These are phyloP conservation scores for Acorus gramineus DNA, from an alignment of 106 monocot species.

Conservation along the genomic window DNA sequence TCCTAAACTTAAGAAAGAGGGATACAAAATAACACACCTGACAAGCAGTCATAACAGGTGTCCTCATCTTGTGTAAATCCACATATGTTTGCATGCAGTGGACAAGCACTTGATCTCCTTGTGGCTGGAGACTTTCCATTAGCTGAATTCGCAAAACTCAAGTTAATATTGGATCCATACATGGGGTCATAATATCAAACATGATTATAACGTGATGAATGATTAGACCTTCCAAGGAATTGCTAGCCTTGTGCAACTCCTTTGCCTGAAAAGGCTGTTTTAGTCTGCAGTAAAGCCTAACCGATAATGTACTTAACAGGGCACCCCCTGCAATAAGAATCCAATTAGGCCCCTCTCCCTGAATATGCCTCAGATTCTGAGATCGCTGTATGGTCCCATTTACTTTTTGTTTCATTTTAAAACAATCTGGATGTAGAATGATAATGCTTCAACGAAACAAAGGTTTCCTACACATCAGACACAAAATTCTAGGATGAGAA, in stretches of 20 bases:
- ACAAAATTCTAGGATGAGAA: no score
- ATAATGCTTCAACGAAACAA: no score
- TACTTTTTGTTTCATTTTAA: constrained; percentile 52
- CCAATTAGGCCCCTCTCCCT: constrained; percentile 71
- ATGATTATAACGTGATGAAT: background rate
- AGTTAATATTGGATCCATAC: no score
- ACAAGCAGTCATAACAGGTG: constrained; percentile 32
- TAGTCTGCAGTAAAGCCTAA: constrained; percentile 62
- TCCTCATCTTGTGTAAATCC: constrained; percentile 36
- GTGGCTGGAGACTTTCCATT: constrained; percentile 21
- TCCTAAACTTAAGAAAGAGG: no score
- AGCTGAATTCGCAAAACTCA: constrained; percentile 7
- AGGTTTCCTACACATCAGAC: no score
- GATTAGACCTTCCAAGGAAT: constrained; percentile 26
- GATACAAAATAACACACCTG: constrained; percentile 22
- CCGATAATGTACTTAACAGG: constrained; percentile 58
- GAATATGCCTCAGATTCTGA: constrained; percentile 27
- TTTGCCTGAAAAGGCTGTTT: constrained; percentile 53
- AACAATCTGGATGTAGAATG: background rate
- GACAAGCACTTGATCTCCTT: constrained; percentile 22
- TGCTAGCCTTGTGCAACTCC: constrained; percentile 12
- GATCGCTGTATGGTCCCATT: constrained; percentile 25
- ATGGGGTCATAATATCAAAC: background rate
- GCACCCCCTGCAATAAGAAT: constrained; percentile 74
- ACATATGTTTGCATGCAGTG: constrained; percentile 40